Evolutionary conservation across 306 rosid species (phyloP), one percentile per base, ranked within the genome.

Genomic region (Comarum palustre): DNA sequence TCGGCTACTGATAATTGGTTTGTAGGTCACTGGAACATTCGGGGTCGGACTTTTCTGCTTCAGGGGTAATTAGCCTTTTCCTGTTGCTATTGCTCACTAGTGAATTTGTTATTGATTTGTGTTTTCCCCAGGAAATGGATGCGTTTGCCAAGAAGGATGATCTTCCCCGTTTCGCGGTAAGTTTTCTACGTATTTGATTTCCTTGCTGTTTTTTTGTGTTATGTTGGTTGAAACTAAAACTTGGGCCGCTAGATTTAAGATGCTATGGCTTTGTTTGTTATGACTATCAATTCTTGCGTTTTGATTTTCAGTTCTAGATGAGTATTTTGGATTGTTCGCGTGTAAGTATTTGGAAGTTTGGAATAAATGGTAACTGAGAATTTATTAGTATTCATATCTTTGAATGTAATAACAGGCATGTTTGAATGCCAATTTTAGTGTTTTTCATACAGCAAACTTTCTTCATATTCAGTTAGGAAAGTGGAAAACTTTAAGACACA

Each of bases 91-190:
- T 6, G 17, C 48, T 38, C 60, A 20, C 52, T 31, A 13, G 31
- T 15, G 39, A 48, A 20, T 36, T 0, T 45, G 66, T 65, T 63
- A 24, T 68, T 43, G 14, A 6, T 57, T 45, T 25, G 16, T 31
- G 5, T 32, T 34, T 9, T 9, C 0, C 4, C 7, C 64, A 81
- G 85, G 79, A 73, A 15, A 14, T 68, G 39, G 80, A 71, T 75
- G 76, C 42, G 10, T 46, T 75, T 47, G 45, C 38, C 15, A 81
- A 81, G 70, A 77, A 81, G 76, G 75, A 73, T 63, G 85, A 81
- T 69, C 73, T 81, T 48, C 85, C 85, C 6, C 64, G 85, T 42
- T 81, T 39, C 62, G 85, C 85, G 22, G 85, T 81, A 69, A 77
- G 85, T 77, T n/a, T 68, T 22, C 50, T 27, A n/a, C 59, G 9